phyloP scores from a whole-genome alignment of 2,329 filamentous ascomycete species.

The Xenoacremonium recifei region DNA sequence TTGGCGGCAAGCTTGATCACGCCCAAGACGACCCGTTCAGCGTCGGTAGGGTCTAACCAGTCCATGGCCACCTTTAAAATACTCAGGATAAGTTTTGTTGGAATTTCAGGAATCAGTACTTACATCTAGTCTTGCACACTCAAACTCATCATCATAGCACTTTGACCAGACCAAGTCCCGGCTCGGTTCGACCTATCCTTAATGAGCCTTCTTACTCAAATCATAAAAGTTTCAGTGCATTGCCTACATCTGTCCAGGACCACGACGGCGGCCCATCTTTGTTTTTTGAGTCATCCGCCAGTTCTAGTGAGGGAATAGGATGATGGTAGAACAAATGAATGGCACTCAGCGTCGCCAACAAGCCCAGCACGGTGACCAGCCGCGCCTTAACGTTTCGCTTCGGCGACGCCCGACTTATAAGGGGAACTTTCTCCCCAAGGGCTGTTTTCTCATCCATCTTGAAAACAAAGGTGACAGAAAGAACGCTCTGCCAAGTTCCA shows the following conservation, averaged over 20 bases:
- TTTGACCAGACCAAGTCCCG: slow-evolving; percentile 27
- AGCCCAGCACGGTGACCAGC: not conserved
- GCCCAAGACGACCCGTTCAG: slow-evolving; percentile 29
- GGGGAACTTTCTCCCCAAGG: not conserved
- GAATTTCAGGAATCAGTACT: too few species aligned
- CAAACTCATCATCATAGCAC: slow-evolving; percentile 29
- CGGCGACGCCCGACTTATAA: not conserved
- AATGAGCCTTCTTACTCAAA: too few species aligned
- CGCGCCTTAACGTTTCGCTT: not conserved
- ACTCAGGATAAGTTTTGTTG: too few species aligned
- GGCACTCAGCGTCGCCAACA: not conserved
- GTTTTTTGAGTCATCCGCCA: too few species aligned
- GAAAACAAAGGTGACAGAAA: too few species aligned
- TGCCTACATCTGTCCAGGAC: not conserved
- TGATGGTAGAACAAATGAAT: not conserved
- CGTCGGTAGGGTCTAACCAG: slow-evolving; percentile 28
- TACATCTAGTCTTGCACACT: slow-evolving; percentile 35
- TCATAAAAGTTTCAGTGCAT: too few species aligned
- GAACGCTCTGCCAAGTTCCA: too few species aligned
- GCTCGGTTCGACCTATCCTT: slow-evolving; percentile 34
- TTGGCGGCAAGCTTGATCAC: slow-evolving; percentile 33
- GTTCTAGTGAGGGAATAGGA: too few species aligned
- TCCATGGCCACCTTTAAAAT: slow-evolving; percentile 38
- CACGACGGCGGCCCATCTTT: not conserved
- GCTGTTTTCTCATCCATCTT: not conserved